phyloP scores from a whole-genome alignment of 495 filamentous ascomycete genomes.

The Aspergillus carlsbadensis region DNA sequence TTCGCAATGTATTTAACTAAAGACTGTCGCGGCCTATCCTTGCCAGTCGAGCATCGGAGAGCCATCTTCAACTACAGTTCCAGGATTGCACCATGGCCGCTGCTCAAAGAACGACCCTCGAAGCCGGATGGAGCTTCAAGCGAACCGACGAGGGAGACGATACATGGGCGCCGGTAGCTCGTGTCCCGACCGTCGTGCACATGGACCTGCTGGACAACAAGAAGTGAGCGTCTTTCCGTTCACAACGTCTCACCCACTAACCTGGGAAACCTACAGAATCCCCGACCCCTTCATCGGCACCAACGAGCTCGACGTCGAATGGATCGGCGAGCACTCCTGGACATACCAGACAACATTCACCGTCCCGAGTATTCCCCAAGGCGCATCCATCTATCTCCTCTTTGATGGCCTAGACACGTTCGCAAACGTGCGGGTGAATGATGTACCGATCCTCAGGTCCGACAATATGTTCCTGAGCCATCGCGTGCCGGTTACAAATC shows the following conservation, averaged over 20 bases:
- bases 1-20: too few species aligned
- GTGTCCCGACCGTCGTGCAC: neutral
- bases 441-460: slow-evolving; percentile 57
- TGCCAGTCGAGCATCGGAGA: too few species aligned
- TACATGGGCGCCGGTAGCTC: too few species aligned
- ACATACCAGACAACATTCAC: slow-evolving; percentile 31
- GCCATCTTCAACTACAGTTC: too few species aligned
- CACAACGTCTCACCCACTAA: neutral
- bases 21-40: too few species aligned
- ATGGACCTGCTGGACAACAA: neutral
- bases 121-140: too few species aligned
- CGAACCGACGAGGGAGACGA: too few species aligned
- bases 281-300: slow-evolving; percentile 65
- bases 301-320: slow-evolving; percentile 70
- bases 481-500: too few species aligned
- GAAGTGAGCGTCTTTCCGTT: neutral
- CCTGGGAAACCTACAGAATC: too few species aligned
- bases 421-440: slow-evolving; percentile 67
- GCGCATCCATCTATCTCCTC: neutral
- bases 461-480: slow-evolving; percentile 22
- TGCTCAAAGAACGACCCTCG: too few species aligned
- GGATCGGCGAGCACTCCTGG: slow-evolving; percentile 71
- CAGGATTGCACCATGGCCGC: too few species aligned
- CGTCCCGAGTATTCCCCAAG: neutral
- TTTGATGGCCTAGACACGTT: slow-evolving; percentile 51